A percentile compares a stretch with the other conserved stretches of the same genome.
These are phyloP conservation scores for Alternaria conjuncta DNA, from an alignment of 2,329 filamentous ascomycete species.

Conservation along the genomic window DNA sequence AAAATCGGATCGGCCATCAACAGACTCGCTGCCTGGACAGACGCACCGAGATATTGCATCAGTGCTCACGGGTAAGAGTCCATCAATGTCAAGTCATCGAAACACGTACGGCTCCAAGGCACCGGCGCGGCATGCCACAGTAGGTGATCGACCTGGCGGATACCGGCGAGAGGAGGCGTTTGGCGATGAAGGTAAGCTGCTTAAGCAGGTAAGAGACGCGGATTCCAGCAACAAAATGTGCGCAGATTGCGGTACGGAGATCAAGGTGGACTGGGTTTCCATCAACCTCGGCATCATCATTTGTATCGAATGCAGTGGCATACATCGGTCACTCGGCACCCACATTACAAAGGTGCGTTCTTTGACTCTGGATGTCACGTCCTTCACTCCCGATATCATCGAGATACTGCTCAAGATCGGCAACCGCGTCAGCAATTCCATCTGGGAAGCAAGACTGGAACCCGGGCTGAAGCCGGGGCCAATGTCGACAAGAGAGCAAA, in stretches of 20 bases:
- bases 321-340: constrained; percentile 93
- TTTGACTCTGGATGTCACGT: constrained; percentile 91
- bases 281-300: constrained; percentile 96
- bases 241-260: constrained; percentile 88
- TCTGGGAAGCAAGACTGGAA: constrained; percentile 91
- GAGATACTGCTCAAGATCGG: constrained; percentile 90
- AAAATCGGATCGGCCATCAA: constrained; percentile 55
- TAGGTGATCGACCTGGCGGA: constrained; percentile 78
- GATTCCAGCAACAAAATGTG: constrained; percentile 94
- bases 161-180: constrained; percentile 74
- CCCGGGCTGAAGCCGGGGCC: constrained; percentile 73
- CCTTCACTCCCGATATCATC: constrained; percentile 95
- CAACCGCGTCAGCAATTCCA: constrained; percentile 93
- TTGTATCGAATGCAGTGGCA: constrained; percentile 97
- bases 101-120: constrained; percentile 59
- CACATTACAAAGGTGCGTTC: constrained; percentile 98
- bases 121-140: constrained; percentile 85
- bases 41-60: constrained; percentile 88
- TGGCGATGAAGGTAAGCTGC: constrained; percentile 83
- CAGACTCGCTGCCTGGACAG: constrained; percentile 62
- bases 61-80: constrained; percentile 89
- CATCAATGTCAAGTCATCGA: constrained; percentile 68
- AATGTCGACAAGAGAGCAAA: constrained; percentile 83
- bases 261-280: constrained; percentile 98
- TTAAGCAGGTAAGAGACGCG: constrained; percentile 85